These are phyloP conservation scores for Moricandia moricandioides DNA, from an alignment of 345 rosid species.

Conservation along the genomic window DNA sequence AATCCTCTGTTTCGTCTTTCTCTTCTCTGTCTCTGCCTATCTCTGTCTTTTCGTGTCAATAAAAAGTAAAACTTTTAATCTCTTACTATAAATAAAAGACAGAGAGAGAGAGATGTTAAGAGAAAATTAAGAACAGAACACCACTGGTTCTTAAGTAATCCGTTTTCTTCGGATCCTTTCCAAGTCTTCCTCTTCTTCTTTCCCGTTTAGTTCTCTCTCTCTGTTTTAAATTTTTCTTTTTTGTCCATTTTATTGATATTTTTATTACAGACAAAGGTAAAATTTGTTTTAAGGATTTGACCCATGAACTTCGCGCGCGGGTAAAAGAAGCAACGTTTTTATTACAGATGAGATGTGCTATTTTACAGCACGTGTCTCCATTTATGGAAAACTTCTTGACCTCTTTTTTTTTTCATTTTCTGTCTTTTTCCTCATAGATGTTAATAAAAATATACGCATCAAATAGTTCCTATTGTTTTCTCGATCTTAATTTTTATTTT, in stretches of 20 bases:
- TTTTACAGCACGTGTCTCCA: slow-evolving; percentile 32
- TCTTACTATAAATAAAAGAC: background rate
- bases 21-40: slow-evolving; percentile 19
- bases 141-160: slow-evolving; percentile 27
- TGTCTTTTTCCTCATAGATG: slow-evolving; percentile 11
- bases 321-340: slow-evolving; percentile 27
- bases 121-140: slow-evolving; percentile 23
- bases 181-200: slow-evolving; percentile 21
- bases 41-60: slow-evolving; percentile 26
- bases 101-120: background rate
- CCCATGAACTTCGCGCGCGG: slow-evolving; percentile 35
- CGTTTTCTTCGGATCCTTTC: slow-evolving; percentile 42
- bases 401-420: slow-evolving; percentile 4
- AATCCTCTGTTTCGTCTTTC: slow-evolving; percentile 36
- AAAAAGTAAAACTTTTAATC: background rate
- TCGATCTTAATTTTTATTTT: background rate
- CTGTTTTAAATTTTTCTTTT: background rate
- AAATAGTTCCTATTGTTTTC: background rate
- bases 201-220: slow-evolving; percentile 15
- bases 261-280: slow-evolving; percentile 17
- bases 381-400: slow-evolving; percentile 23
- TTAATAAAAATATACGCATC: background rate
- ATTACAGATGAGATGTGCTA: slow-evolving; percentile 26
- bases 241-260: background rate
- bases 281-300: slow-evolving; percentile 18